Evolutionary conservation across 2,329 filamentous ascomycete genomes (phyloP).

Genomic region (Trichophaea hybrida): DNA sequence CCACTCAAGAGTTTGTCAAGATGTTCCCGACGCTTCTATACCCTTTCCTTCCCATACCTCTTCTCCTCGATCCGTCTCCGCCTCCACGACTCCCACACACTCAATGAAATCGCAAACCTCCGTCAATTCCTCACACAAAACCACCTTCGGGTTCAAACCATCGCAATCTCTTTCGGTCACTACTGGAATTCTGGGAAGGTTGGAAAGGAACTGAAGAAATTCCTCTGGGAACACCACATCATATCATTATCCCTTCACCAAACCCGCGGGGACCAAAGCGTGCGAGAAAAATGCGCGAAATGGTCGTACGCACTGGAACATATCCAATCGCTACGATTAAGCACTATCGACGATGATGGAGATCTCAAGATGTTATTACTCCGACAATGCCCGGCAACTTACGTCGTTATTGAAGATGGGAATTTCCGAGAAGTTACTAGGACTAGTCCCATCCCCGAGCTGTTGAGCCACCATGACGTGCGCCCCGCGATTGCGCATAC

Average conservation of each 20-base stretch:
- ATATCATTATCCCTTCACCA: conserved; percentile 9
- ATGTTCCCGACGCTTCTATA: conserved; percentile 13
- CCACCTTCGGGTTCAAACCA: conserved; percentile 5
- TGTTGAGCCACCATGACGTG: not conserved
- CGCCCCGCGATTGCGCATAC: conserved; percentile 6
- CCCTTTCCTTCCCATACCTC: conserved; percentile 12
- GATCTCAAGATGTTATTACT: conserved; percentile 11
- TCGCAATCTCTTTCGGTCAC: conserved; percentile 8
- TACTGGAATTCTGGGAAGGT: conserved; percentile 12
- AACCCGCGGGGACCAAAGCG: not conserved
- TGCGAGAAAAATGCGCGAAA: not conserved
- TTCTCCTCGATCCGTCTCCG: conserved; percentile 12
- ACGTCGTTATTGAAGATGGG: conserved; percentile 8
- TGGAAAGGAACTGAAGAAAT: conserved; percentile 12
- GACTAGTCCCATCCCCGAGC: conserved; percentile 1
- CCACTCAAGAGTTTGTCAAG: conserved; percentile 16
- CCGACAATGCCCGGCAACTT: conserved; percentile 8
- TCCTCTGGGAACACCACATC: conserved; percentile 13
- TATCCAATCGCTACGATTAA: conserved; percentile 6
- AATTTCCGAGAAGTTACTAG: not conserved
- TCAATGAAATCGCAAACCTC: conserved; percentile 2
- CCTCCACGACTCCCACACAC: conserved; percentile 3
- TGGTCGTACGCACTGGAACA: conserved; percentile 8
- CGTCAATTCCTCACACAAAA: conserved; percentile 7
- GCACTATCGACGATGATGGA: conserved; percentile 8